These are phyloP conservation scores for Rhynchosporium secalis DNA, from an alignment of 2,329 filamentous ascomycete genomes.

Conservation along the genomic window DNA sequence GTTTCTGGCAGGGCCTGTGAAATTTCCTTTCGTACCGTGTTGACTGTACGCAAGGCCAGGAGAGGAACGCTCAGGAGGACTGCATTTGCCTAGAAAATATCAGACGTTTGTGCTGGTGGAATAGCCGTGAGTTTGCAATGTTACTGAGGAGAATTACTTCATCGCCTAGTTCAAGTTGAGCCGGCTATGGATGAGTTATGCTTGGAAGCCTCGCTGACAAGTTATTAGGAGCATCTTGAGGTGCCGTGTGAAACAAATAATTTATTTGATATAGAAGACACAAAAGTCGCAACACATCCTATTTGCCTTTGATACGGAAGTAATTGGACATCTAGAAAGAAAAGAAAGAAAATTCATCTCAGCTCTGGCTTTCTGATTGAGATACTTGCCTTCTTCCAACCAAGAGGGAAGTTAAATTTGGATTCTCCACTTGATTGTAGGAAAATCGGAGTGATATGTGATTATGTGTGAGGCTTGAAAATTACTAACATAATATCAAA, in stretches of 20 bases:
- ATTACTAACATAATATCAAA: too few species aligned
- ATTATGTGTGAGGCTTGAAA: too few species aligned
- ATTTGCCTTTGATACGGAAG: too few species aligned
- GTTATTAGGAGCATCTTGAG: too few species aligned
- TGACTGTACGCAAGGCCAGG: constrained; percentile 62
- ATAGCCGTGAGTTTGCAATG: neutral
- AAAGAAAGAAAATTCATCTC: too few species aligned
- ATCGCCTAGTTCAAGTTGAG: neutral
- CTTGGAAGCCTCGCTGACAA: neutral
- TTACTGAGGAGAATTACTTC: neutral
- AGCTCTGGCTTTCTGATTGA: too few species aligned
- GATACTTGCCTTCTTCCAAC: too few species aligned
- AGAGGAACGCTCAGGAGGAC: constrained; percentile 65
- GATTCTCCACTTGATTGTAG: too few species aligned
- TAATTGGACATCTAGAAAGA: too few species aligned
- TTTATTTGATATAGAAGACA: too few species aligned
- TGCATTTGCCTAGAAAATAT: constrained; percentile 52
- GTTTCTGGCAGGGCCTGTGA: constrained; percentile 52
- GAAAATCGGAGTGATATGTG: too few species aligned
- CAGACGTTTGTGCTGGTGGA: constrained; percentile 1
- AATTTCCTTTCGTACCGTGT: constrained; percentile 57
- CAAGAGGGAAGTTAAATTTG: too few species aligned
- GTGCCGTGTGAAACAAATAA: neutral
- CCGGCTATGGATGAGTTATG: neutral
- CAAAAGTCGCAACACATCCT: neutral